A percentile compares a stretch with the other conserved stretches of the same genome.
phyloP scores from a whole-genome alignment of 2,329 filamentous ascomycete genomes.

The Xylariaceae sp. region DNA sequence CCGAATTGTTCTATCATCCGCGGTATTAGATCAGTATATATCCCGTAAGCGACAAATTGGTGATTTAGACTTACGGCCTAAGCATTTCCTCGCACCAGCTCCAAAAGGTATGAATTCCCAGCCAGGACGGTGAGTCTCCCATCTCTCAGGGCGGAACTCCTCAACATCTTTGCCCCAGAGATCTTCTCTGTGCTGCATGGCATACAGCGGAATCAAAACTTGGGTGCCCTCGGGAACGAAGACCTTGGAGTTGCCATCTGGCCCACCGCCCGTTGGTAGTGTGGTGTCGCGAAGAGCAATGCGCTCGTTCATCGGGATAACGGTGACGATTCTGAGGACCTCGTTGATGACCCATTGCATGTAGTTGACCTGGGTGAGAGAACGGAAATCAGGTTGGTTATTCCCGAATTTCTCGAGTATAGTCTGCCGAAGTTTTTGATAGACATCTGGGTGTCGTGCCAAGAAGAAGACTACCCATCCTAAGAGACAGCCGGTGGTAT shows the following conservation, averaged over 20 bases:
- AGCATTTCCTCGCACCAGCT: slow-evolving; percentile 34
- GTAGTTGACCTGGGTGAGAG: slow-evolving; percentile 11
- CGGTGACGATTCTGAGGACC: slow-evolving; percentile 15
- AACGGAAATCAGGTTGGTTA: slow-evolving; percentile 24
- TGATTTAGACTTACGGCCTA: slow-evolving; percentile 22
- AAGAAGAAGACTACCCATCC: slow-evolving; percentile 47
- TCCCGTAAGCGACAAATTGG: neutral
- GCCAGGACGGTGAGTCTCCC: slow-evolving; percentile 17
- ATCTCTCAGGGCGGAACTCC: slow-evolving; percentile 19
- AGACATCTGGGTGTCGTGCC: slow-evolving; percentile 40
- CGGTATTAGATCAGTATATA: neutral
- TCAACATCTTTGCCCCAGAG: slow-evolving; percentile 28
- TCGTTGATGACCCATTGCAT: slow-evolving; percentile 7
- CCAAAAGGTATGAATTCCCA: slow-evolving; percentile 36
- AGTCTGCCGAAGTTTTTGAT: slow-evolving; percentile 40
- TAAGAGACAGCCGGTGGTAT: slow-evolving; percentile 52
- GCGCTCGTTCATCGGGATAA: slow-evolving; percentile 30
- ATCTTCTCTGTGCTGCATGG: slow-evolving; percentile 30
- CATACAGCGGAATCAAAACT: slow-evolving; percentile 35
- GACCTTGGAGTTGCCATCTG: slow-evolving; percentile 40
- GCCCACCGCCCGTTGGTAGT: slow-evolving; percentile 46
- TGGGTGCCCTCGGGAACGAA: slow-evolving; percentile 43
- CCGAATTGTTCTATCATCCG: slow-evolving; percentile 23
- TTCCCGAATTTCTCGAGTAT: slow-evolving; percentile 55
- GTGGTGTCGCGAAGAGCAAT: slow-evolving; percentile 33